Evolutionary conservation across 129 eudicot species (phyloP).

Genomic region (Mikania micrantha): DNA sequence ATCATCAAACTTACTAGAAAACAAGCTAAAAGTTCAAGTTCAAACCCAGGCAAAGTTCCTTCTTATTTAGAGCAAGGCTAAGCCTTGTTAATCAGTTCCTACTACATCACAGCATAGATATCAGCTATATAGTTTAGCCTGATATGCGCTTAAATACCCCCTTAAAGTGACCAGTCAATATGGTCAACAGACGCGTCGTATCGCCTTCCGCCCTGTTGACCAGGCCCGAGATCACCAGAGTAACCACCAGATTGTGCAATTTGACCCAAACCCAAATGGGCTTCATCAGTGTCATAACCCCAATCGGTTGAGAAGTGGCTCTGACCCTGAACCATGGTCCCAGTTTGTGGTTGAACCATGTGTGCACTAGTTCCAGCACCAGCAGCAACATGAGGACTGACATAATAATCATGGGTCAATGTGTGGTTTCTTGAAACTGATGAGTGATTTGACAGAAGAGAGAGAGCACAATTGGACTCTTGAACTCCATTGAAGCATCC

Average conservation of each 20-base stretch:
- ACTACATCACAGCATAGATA: slow-evolving; percentile 5
- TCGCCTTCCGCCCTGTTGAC: slow-evolving; percentile 61
- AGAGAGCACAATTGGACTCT: slow-evolving; percentile 93
- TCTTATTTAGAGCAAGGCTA: slow-evolving; percentile 23
- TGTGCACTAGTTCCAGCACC: slow-evolving; percentile 30
- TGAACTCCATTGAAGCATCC: slow-evolving; percentile 52
- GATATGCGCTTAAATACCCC: too few species aligned
- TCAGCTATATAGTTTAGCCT: slow-evolving; percentile 1
- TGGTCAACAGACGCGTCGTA: slow-evolving; percentile 53
- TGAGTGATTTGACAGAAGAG: slow-evolving; percentile 99
- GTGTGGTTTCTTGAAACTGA: slow-evolving; percentile 57
- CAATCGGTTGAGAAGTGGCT: slow-evolving; percentile 42
- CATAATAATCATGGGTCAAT: slow-evolving; percentile 47
- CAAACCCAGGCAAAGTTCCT: slow-evolving; percentile 10
- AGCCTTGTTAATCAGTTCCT: slow-evolving; percentile 21
- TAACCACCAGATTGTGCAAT: slow-evolving; percentile 37
- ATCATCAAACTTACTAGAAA: background rate
- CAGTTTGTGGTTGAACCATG: slow-evolving; percentile 39
- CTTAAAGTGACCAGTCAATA: slow-evolving; percentile 64
- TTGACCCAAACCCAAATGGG: slow-evolving; percentile 65
- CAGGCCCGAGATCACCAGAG: slow-evolving; percentile 47
- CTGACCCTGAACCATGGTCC: slow-evolving; percentile 38
- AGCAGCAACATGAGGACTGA: slow-evolving; percentile 36
- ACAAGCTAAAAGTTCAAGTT: background rate
- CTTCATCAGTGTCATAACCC: slow-evolving; percentile 51